phyloP scores from a whole-genome alignment of 768 basidiomycete genomes.

The Phanerochaete sordida region DNA sequence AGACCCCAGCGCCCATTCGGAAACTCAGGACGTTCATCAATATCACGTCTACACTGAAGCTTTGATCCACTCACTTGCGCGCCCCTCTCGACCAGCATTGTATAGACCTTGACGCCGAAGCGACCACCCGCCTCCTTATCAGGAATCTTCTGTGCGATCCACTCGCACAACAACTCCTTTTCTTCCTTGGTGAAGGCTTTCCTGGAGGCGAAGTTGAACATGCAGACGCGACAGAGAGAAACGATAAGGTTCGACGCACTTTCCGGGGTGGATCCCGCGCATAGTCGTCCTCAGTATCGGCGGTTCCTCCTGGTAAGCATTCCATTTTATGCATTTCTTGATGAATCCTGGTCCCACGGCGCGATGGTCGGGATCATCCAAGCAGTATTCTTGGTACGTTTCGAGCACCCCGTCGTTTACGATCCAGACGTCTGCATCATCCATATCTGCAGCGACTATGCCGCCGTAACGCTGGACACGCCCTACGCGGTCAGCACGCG shows the following conservation, averaged over 20 bases:
- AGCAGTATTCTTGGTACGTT: neutral
- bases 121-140: neutral
- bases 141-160: constrained; percentile 1
- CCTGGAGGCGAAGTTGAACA: no score
- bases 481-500: neutral
- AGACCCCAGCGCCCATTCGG: constrained; percentile 9
- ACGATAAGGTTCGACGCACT: neutral
- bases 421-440: neutral
- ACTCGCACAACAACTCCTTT: neutral
- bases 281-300: neutral
- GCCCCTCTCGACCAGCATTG: neutral
- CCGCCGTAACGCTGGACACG: constrained; percentile 1
- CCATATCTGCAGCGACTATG: neutral
- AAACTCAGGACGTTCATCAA: neutral
- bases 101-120: neutral
- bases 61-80: neutral
- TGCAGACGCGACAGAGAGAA: no score
- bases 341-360: neutral
- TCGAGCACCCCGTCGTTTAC: neutral
- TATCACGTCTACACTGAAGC: neutral
- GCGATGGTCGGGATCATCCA: neutral
- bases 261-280: neutral
- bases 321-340: neutral
- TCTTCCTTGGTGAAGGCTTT: neutral
- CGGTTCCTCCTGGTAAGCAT: neutral